Conservation (phyloP, 352 stramenopile species). For the Globisporangium megalacanthum region DNA sequence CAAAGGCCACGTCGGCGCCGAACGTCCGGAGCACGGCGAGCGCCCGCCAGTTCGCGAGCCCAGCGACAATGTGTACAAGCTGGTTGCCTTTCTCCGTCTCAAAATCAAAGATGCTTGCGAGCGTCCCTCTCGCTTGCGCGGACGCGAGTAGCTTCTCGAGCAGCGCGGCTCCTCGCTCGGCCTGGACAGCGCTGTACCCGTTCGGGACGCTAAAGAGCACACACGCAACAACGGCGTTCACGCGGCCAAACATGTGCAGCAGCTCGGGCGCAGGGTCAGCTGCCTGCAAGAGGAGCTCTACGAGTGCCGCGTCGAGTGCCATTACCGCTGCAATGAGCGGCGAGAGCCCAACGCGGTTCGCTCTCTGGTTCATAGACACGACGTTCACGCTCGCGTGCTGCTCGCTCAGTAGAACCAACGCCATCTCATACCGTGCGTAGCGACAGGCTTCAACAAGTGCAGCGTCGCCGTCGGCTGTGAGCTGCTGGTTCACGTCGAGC, state of each 20-base stretch:
- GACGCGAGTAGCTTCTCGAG: constrained; percentile 33
- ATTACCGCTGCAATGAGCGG: constrained; percentile 54
- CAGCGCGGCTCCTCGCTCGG: constrained; percentile 28
- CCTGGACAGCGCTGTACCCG: constrained; percentile 38
- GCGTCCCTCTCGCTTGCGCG: constrained; percentile 23
- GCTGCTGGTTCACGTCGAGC: constrained; percentile 33
- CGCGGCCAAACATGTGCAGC: constrained; percentile 30
- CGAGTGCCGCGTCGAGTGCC: constrained; percentile 34
- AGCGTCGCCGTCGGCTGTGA: constrained; percentile 28
- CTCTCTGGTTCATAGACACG: constrained; percentile 22
- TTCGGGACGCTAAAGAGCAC: constrained; percentile 52
- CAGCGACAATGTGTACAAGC: constrained; percentile 43
- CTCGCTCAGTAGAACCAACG: constrained; percentile 20
- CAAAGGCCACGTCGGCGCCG: constrained; percentile 19
- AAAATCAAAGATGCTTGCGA: constrained; percentile 26
- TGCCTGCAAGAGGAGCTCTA: constrained; percentile 29
- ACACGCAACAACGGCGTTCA: constrained; percentile 34
- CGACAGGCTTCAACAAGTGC: constrained; percentile 53
- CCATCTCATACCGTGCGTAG: constrained; percentile 43
- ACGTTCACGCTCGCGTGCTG: constrained; percentile 34
- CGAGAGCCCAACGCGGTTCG: constrained; percentile 32
- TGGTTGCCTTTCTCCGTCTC: constrained; percentile 42
- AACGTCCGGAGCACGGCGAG: constrained; percentile 31
- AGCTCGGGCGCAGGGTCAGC: constrained; percentile 19
- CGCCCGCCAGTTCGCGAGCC: constrained; percentile 39